Percentiles rank a stretch among this genome's conserved stretches.
Evolutionary conservation across 129 eudicot genomes (phyloP).

Genomic region (Scalesia atractyloides): DNA sequence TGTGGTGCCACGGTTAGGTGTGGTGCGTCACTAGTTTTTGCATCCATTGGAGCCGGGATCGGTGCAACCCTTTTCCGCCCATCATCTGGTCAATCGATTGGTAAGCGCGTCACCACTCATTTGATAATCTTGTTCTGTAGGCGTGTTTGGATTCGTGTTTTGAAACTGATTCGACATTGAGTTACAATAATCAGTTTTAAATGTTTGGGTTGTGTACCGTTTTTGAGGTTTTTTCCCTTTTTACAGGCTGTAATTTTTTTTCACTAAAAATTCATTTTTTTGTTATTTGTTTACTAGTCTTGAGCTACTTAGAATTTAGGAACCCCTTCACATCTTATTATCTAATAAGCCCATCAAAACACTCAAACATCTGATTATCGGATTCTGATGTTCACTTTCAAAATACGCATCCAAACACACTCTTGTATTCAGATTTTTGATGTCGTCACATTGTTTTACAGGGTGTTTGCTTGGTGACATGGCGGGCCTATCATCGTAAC

Average conservation of each 20-base stretch:
- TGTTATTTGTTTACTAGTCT: neutral
- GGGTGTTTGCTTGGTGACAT: constrained; percentile 86
- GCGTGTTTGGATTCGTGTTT: neutral
- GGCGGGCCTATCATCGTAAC: constrained; percentile 70
- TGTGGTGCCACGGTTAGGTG: constrained; percentile 49
- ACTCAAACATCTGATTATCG: neutral
- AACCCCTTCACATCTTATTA: neutral
- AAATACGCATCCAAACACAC: neutral
- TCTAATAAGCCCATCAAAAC: neutral
- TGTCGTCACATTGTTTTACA: constrained; percentile 30
- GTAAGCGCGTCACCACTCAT: constrained; percentile 39
- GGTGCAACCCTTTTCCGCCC: constrained; percentile 77
- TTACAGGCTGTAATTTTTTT: neutral
- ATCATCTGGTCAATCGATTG: constrained; percentile 76
- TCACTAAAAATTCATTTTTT: neutral
- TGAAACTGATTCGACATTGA: neutral
- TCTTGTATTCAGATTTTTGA: neutral
- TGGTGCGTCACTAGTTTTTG: constrained; percentile 67
- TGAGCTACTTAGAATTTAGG: neutral
- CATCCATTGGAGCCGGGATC: constrained; percentile 89
- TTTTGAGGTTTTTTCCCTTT: neutral
- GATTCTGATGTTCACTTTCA: neutral
- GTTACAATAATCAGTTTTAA: neutral
- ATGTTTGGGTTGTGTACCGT: neutral
- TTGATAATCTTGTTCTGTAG: neutral